These are phyloP conservation scores for Nitzschia sp. DNA, from an alignment of 108 stramenopile genomes.

Conservation along the genomic window DNA sequence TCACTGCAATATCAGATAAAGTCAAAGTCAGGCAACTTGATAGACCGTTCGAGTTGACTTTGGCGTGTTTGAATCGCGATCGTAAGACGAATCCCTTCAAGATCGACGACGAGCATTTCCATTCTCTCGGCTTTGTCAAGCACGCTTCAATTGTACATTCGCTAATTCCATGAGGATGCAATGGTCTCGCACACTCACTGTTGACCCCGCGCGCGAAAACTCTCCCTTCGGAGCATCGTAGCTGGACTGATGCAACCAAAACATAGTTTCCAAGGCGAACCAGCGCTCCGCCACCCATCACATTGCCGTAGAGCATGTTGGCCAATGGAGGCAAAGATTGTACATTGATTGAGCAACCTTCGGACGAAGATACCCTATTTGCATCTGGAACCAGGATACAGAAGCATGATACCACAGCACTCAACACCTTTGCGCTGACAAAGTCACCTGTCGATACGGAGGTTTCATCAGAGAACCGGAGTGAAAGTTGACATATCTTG, in stretches of 20 bases:
- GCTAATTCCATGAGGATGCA: background rate
- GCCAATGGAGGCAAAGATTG: conserved; percentile 2
- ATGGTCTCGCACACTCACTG: background rate
- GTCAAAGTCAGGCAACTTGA: conserved; percentile 19
- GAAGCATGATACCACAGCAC: conserved; percentile 51
- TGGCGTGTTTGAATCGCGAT: conserved; percentile 4
- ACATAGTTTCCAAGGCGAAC: conserved; percentile 3
- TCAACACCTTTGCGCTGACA: conserved; percentile 39
- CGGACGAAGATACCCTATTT: background rate
- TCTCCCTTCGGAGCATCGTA: background rate
- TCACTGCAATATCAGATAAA: conserved; percentile 2
- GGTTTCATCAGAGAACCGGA: background rate
- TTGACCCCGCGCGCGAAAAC: background rate
- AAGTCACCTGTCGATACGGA: conserved; percentile 13
- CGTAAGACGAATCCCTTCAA: conserved; percentile 18
- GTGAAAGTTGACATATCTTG: conserved; percentile 16
- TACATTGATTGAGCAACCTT: background rate
- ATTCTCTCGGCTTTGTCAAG: background rate
- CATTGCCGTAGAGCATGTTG: background rate
- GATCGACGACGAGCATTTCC: background rate
- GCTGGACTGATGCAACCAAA: conserved; percentile 6
- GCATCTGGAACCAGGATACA: conserved; percentile 37
- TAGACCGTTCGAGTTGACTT: conserved; percentile 16
- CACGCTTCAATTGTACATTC: background rate
- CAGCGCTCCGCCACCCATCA: conserved; percentile 4